Percentiles rank a stretch among this genome's conserved stretches.
phyloP scores from a whole-genome alignment of 176 grass and related monocot species.

The Echinochloa phyllopogon region DNA sequence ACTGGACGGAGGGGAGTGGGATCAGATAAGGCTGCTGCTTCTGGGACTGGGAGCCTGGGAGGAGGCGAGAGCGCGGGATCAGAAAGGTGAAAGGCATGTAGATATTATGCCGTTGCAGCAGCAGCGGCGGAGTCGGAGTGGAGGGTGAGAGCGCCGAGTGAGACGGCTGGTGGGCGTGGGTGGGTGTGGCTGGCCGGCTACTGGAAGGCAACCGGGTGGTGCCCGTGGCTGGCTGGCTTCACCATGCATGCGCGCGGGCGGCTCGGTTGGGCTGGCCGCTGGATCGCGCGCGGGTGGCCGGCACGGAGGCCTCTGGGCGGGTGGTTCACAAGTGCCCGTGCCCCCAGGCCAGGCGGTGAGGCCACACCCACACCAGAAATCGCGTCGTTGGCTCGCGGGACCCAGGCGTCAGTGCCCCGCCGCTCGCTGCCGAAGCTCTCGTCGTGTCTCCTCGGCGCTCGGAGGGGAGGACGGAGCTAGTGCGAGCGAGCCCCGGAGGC shows the following conservation, averaged over 20 bases:
- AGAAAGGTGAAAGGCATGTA: neutral
- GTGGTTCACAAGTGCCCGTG: neutral
- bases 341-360: neutral
- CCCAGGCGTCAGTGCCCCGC: constrained; percentile 30
- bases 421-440: neutral
- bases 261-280: too few relatives aligned
- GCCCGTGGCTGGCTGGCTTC: too few relatives aligned
- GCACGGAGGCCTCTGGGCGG: too few relatives aligned
- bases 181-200: too few relatives aligned
- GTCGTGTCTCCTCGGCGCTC: neutral
- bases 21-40: constrained; percentile 50
- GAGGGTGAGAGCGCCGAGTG: too few relatives aligned
- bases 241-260: too few relatives aligned
- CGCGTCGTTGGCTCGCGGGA: neutral
- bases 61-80: neutral
- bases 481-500: too few relatives aligned
- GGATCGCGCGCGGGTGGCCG: too few relatives aligned
- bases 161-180: too few relatives aligned
- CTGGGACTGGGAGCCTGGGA: neutral
- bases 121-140: too few relatives aligned
- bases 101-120: constrained; percentile 7
- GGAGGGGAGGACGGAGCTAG: constrained; percentile 9
- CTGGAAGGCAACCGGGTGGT: too few relatives aligned
- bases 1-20: neutral
- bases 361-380: neutral